These are phyloP conservation scores for Urtica urens DNA, from an alignment of 306 rosid species.

Conservation along the genomic window DNA sequence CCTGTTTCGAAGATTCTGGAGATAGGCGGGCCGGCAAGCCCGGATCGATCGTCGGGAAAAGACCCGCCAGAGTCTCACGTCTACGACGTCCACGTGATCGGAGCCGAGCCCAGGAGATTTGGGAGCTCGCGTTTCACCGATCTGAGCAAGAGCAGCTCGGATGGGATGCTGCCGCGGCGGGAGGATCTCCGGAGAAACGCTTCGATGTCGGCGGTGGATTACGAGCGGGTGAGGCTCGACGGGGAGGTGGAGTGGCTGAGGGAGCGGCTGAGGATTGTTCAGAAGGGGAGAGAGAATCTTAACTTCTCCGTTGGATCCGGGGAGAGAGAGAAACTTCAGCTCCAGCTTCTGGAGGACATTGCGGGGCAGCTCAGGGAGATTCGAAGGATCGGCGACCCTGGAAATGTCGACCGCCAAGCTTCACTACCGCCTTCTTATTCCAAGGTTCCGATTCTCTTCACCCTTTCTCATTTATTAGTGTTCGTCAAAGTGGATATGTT, in stretches of 20 bases:
- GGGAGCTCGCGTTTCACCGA: too few relatives aligned
- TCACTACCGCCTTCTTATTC: conserved; percentile 30
- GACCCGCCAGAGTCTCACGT: conserved; percentile 6
- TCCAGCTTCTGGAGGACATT: conserved; percentile 29
- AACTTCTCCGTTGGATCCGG: conserved; percentile 23
- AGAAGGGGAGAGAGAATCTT: conserved; percentile 40
- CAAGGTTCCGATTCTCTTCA: conserved; percentile 19
- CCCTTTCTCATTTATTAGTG: too few relatives aligned
- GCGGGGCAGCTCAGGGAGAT: conserved; percentile 31
- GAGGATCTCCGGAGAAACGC: conserved; percentile 28
- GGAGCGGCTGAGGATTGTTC: conserved; percentile 32
- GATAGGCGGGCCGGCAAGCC: conserved; percentile 5
- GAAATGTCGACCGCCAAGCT: conserved; percentile 26
- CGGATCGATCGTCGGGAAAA: not conserved
- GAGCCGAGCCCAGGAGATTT: conserved; percentile 3
- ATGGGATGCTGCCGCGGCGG: too few relatives aligned
- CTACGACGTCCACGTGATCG: conserved; percentile 27
- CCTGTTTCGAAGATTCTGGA: conserved; percentile 3
- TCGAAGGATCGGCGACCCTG: conserved; percentile 24
- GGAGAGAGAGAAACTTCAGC: conserved; percentile 28
- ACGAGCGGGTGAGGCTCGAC: conserved; percentile 38
- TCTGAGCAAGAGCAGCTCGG: too few relatives aligned
- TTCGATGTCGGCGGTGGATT: conserved; percentile 40
- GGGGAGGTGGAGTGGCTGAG: conserved; percentile 42
- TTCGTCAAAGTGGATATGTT: too few relatives aligned